Evolutionary conservation across 2,329 filamentous ascomycete genomes (phyloP), one percentile per base, ranked within the genome.

Genomic region (Sphaerulina musiva): DNA sequence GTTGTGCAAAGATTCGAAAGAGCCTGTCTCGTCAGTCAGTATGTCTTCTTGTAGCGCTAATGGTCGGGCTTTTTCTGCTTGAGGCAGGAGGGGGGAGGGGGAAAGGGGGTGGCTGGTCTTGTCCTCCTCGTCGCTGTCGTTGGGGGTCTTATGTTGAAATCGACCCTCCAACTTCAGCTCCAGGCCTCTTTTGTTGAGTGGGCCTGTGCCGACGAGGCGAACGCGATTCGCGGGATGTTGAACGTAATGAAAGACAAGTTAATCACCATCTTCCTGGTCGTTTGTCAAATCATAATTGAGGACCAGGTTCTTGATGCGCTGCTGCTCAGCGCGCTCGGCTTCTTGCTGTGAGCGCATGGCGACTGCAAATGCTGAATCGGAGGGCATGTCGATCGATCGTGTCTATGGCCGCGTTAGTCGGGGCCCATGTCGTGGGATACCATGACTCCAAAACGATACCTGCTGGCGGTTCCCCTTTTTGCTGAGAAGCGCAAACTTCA

Each of bases 291-390:
- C 93, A 68, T 96, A 95, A 72, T 96, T 97, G 63, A 98, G 78
- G 51, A 98, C 93, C 44, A 98, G 79, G 66, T 89, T 95, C 76
- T 98, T 98, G 81, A 98, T 98, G 59, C 93, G 87, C 71, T 96
- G 90, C 71, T 98, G 92, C 71, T 98, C 95, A 68, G 95, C 93
- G 50, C 87, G 86, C 69, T 97, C 92, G 2, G 90, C 92, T 72
- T 95, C 87, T 69, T 96, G 91, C 74, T 97, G 91, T 57, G 82
- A 90, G 69, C 89, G 93, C 90, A 98, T 93, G 42, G 93, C 93
- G 61, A 97, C 81, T 5, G 93, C 93, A 73, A 98, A 96, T 47
- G 84, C 91, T 0, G 93, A 97, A 70, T 98, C 88, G 1, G 92
- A 84, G 8, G 87, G 87, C 46, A 97, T 77, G 65, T 93, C 90